Evolutionary conservation across 2,329 filamentous ascomycete species (phyloP).

Genomic region (Magnaporthiopsis rhizophila): DNA sequence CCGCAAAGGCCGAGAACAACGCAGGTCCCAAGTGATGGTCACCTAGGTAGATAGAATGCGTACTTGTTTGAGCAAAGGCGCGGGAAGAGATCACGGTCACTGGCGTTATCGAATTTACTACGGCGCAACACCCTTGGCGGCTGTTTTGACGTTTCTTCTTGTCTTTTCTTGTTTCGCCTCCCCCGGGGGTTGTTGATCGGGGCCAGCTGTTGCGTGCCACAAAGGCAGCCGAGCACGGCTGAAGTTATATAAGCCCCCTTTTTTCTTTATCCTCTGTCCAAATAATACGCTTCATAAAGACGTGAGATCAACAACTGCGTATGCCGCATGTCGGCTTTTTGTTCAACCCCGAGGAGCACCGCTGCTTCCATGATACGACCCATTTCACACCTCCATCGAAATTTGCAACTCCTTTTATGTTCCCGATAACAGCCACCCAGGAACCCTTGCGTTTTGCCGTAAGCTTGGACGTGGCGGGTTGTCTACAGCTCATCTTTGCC

Average conservation of each 20-base stretch:
- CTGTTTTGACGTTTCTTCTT: background rate
- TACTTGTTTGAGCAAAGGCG: background rate
- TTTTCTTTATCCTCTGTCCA: background rate
- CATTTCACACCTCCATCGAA: background rate
- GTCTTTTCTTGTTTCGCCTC: constrained; percentile 1
- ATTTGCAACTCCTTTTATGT: background rate
- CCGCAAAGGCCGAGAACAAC: constrained; percentile 40
- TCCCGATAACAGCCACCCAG: constrained; percentile 9
- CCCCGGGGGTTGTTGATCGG: background rate
- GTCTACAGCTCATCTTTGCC: constrained; percentile 65
- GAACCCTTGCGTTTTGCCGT: background rate
- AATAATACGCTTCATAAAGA: background rate
- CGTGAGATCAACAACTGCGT: background rate
- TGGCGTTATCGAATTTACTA: background rate
- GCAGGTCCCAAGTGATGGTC: background rate
- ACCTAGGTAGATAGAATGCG: background rate
- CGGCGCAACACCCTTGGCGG: constrained; percentile 2
- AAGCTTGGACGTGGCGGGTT: background rate
- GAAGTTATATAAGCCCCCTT: background rate
- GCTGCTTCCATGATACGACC: background rate
- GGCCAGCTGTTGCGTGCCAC: background rate
- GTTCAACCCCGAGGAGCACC: background rate
- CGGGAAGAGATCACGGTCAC: background rate
- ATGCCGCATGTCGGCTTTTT: background rate
- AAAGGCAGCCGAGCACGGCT: background rate